Percentiles rank a stretch among this genome's conserved stretches.
These are phyloP conservation scores for Lipomyces sp. DNA, from an alignment of 805 yeast species.

Conservation along the genomic window DNA sequence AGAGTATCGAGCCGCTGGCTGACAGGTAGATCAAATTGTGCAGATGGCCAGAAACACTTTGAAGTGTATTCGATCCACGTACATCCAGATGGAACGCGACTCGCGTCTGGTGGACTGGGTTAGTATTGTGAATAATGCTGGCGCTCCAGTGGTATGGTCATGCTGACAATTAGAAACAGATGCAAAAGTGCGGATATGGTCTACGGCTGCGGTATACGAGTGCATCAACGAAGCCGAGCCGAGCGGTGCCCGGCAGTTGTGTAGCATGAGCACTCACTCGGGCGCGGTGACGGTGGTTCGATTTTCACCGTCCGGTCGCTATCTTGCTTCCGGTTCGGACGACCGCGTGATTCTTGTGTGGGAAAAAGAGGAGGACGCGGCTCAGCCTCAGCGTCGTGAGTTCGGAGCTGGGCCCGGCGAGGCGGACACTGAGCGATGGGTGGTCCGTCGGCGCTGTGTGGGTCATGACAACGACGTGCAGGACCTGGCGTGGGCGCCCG, in stretches of 20 bases:
- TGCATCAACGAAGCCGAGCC: slow-evolving; percentile 38
- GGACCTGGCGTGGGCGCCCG: slow-evolving; percentile 98
- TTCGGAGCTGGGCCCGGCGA: slow-evolving; percentile 57
- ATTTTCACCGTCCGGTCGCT: slow-evolving; percentile 89
- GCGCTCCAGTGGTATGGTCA: background rate
- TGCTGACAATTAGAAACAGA: slow-evolving; percentile 43
- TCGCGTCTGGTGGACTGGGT: slow-evolving; percentile 84
- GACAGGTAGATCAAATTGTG: too few relatives aligned
- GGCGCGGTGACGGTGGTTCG: slow-evolving; percentile 90
- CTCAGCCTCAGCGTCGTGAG: slow-evolving; percentile 46
- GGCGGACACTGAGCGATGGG: slow-evolving; percentile 88
- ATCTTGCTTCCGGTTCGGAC: slow-evolving; percentile 91
- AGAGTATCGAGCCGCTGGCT: slow-evolving; percentile 28
- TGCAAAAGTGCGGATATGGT: slow-evolving; percentile 91
- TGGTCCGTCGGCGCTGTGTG: slow-evolving; percentile 83
- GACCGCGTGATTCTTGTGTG: slow-evolving; percentile 87
- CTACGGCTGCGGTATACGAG: slow-evolving; percentile 79
- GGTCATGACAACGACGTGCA: slow-evolving; percentile 98
- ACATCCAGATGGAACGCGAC: slow-evolving; percentile 73
- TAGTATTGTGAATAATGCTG: slow-evolving; percentile 1
- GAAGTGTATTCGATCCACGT: slow-evolving; percentile 84
- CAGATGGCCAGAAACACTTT: slow-evolving; percentile 73
- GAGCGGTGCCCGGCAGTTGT: slow-evolving; percentile 50
- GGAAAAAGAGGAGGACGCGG: slow-evolving; percentile 76
- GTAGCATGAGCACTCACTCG: slow-evolving; percentile 91